Evolutionary conservation across 148 eudicot genomes (phyloP).

Genomic region (Limonium bicolor): DNA sequence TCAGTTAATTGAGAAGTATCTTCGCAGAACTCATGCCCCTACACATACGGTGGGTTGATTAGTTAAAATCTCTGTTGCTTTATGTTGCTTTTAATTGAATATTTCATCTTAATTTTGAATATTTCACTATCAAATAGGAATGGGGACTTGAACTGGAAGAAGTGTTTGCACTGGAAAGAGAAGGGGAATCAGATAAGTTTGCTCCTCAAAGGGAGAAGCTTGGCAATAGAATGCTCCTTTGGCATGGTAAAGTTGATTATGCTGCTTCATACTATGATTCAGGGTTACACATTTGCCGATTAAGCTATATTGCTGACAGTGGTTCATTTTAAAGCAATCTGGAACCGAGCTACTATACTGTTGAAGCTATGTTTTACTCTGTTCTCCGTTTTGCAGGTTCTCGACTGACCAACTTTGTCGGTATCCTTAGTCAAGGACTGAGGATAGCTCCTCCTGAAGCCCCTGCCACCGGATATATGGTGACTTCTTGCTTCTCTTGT

Average conservation of each 20-base stretch:
- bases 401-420: conserved; percentile 91
- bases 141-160: conserved; percentile 94
- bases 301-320: too few relatives aligned
- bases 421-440: conserved; percentile 95
- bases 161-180: conserved; percentile 75
- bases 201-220: conserved; percentile 68
- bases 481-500: conserved; percentile 5
- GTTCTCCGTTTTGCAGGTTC: conserved; percentile 84
- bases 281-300: too few relatives aligned
- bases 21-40: conserved; percentile 92
- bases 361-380: too few relatives aligned
- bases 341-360: too few relatives aligned
- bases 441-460: conserved; percentile 99
- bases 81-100: too few relatives aligned
- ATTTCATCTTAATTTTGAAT: too few relatives aligned
- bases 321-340: too few relatives aligned
- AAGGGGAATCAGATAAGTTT: conserved; percentile 79
- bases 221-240: conserved; percentile 87
- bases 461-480: conserved; percentile 99
- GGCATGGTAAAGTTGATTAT: conserved; percentile 98
- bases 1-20: conserved; percentile 77
- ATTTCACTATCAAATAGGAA: too few relatives aligned
- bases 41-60: conserved; percentile 71
- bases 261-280: background rate
- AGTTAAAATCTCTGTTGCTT: too few relatives aligned